Conservation (phyloP, 805 yeast genomes). For the Spencermartinsiella europaea region DNA sequence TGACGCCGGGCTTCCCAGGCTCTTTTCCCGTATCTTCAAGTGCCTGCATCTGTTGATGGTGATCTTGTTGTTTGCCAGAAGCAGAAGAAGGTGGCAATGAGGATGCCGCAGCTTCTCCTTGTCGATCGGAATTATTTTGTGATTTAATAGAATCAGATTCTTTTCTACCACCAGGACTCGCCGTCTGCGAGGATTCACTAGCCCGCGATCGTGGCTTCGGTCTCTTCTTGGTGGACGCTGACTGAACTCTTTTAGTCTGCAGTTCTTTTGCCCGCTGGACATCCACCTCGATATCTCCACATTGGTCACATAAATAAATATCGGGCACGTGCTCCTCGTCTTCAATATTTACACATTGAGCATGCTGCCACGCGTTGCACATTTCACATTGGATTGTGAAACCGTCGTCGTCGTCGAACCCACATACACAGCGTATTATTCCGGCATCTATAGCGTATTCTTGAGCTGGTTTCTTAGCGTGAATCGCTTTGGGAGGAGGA, state of each 20-base stretch:
- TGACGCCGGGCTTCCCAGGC: not conserved
- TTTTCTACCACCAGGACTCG: not conserved
- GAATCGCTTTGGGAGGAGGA: not conserved
- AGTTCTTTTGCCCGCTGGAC: conserved; percentile 38
- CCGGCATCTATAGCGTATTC: conserved; percentile 56
- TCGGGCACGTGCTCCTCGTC: conserved; percentile 77
- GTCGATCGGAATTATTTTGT: too few species aligned
- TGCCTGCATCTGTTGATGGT: not conserved
- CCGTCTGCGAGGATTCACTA: not conserved
- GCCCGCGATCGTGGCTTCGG: not conserved
- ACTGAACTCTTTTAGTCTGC: conserved; percentile 30
- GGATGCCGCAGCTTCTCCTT: not conserved
- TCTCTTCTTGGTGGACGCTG: not conserved
- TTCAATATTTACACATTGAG: conserved; percentile 76
- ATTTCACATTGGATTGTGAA: conserved; percentile 91
- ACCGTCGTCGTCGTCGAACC: conserved; percentile 85
- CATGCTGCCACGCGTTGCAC: conserved; percentile 94
- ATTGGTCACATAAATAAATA: conserved; percentile 69
- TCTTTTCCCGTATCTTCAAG: not conserved
- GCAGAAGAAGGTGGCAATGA: not conserved
- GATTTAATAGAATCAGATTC: too few species aligned
- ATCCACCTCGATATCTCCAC: conserved; percentile 50
- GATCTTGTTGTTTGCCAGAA: not conserved
- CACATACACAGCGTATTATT: conserved; percentile 84
- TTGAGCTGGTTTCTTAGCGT: not conserved